Conservation (phyloP, 306 rosid genomes). For the Castanopsis chinensis region DNA sequence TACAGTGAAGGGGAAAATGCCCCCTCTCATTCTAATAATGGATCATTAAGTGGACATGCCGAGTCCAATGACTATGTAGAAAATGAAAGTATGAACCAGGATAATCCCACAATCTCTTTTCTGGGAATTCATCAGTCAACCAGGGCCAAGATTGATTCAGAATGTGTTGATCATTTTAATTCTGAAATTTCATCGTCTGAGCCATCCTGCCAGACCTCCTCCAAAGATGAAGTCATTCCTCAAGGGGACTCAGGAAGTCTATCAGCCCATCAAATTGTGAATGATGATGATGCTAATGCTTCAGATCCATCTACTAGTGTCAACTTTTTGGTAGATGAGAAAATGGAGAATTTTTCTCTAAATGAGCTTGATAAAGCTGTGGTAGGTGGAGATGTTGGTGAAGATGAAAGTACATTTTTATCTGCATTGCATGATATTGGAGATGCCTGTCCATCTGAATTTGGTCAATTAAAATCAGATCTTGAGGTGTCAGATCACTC, state of each 20-base stretch:
- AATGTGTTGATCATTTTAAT: constrained; percentile 20
- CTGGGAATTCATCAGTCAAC: constrained; percentile 30
- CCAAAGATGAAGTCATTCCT: constrained; percentile 26
- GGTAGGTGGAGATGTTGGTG: constrained; percentile 33
- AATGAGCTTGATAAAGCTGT: constrained; percentile 41
- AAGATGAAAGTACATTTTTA: constrained; percentile 53
- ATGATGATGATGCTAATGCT: constrained; percentile 28
- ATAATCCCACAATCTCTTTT: constrained; percentile 12
- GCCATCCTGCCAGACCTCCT: constrained; percentile 26
- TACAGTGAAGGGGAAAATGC: constrained; percentile 38
- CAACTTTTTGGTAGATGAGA: constrained; percentile 43
- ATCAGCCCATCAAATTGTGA: constrained; percentile 11
- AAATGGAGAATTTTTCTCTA: constrained; percentile 35
- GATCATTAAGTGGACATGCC: constrained; percentile 18
- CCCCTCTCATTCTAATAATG: constrained; percentile 25
- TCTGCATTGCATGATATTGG: constrained; percentile 48
- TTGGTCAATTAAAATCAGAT: constrained; percentile 32
- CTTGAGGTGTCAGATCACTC: constrained; percentile 23
- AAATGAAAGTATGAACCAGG: constrained; percentile 27
- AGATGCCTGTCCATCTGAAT: constrained; percentile 37
- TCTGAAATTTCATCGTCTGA: constrained; percentile 32
- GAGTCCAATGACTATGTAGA: constrained; percentile 25
- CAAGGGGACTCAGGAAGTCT: constrained; percentile 13
- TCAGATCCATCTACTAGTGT: constrained; percentile 22
- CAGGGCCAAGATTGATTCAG: constrained; percentile 29